These are phyloP conservation scores for Phenoliferia sp. DNA, from an alignment of 1,284 basidiomycete genomes.

Conservation along the genomic window DNA sequence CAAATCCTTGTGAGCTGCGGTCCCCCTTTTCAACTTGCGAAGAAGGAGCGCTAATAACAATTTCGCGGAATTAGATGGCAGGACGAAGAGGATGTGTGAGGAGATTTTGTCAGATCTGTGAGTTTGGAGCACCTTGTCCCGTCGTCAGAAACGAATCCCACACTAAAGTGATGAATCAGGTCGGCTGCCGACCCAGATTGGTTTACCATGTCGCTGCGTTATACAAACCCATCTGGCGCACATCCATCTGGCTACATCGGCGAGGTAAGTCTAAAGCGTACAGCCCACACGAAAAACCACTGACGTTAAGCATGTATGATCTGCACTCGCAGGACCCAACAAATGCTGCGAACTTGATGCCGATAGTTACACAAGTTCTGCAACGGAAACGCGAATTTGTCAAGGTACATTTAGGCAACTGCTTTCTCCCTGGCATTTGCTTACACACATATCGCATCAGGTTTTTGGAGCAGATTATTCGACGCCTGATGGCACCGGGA, in stretches of 20 bases:
- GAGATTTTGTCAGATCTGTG: constrained; percentile 13
- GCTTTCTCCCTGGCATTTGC: neutral
- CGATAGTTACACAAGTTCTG: constrained; percentile 32
- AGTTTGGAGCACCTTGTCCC: too few species aligned
- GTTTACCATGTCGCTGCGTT: constrained; percentile 31
- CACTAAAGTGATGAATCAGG: constrained; percentile 4
- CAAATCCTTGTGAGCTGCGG: constrained; percentile 10
- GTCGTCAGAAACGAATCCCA: too few species aligned
- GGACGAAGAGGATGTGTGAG: constrained; percentile 18
- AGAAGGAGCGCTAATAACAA: neutral
- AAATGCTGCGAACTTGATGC: constrained; percentile 33
- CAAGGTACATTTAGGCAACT: constrained; percentile 13
- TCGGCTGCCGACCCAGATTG: constrained; percentile 16
- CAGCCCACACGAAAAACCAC: too few species aligned
- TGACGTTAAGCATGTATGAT: too few species aligned
- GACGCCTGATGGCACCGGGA: constrained; percentile 30
- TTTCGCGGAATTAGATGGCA: constrained; percentile 2
- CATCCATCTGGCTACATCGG: constrained; percentile 34
- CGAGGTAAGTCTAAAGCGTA: constrained; percentile 25
- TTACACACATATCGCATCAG: neutral
- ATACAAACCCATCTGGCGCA: constrained; percentile 35
- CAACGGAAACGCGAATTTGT: constrained; percentile 27
- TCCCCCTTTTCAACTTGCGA: neutral
- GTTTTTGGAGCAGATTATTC: constrained; percentile 33
- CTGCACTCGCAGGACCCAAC: constrained; percentile 10